These are phyloP conservation scores for Colletotrichum scovillei DNA, from an alignment of 2,329 filamentous ascomycete genomes.

Conservation along the genomic window DNA sequence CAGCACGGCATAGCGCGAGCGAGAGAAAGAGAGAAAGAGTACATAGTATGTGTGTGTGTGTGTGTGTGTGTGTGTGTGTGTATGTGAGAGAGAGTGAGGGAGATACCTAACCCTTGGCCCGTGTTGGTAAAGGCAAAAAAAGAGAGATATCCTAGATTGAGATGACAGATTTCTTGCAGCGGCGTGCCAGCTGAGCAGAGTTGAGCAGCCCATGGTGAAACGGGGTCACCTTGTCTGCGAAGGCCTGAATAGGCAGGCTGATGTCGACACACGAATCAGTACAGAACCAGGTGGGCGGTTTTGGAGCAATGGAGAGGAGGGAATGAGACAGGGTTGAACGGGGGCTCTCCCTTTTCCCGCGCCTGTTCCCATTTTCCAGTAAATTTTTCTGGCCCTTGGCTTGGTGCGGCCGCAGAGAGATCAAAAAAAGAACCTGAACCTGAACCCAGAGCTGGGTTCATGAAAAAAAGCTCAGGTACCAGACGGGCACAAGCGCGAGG, in stretches of 20 bases:
- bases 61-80: too few relatives aligned
- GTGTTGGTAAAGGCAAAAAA: constrained; percentile 34
- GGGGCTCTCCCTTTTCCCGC: constrained; percentile 11
- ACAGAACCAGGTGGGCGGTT: constrained; percentile 21
- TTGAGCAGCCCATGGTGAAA: constrained; percentile 38
- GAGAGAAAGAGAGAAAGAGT: too few relatives aligned
- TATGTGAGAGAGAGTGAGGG: too few relatives aligned
- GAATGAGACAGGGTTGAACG: constrained; percentile 27
- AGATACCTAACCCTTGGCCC: constrained; percentile 38
- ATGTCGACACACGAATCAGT: constrained; percentile 29
- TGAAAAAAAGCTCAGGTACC: background rate
- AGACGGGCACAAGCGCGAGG: background rate
- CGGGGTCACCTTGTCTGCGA: constrained; percentile 36
- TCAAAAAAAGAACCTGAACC: background rate
- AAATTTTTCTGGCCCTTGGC: constrained; percentile 6
- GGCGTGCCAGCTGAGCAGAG: constrained; percentile 23
- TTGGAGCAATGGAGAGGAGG: constrained; percentile 4
- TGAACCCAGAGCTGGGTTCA: background rate
- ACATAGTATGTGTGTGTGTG: too few relatives aligned
- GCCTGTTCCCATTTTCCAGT: background rate
- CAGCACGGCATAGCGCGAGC: constrained; percentile 30
- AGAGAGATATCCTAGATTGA: constrained; percentile 33
- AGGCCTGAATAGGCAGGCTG: constrained; percentile 22
- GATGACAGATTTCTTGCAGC: constrained; percentile 25
- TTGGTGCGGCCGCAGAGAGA: constrained; percentile 14